Conservation (phyloP, 371 early-diverging fungal genomes). For the Syncephalastrum sp. region DNA sequence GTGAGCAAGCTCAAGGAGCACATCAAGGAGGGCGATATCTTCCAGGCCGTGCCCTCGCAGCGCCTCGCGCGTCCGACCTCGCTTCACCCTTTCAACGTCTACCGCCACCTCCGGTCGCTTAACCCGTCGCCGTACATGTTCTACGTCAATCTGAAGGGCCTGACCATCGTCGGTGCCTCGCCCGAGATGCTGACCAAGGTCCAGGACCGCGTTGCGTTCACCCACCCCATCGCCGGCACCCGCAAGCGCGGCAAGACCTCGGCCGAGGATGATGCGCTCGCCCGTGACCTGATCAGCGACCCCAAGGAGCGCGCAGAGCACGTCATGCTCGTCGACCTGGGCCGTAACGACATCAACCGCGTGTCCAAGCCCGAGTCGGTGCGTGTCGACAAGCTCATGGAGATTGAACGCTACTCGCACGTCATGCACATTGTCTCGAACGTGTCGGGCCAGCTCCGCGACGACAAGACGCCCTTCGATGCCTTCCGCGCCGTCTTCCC, state of each 20-base stretch:
- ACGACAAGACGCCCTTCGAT: conserved; percentile 88
- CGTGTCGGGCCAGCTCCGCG: conserved; percentile 85
- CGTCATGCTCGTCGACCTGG: conserved; percentile 98
- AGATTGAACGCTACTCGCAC: conserved; percentile 93
- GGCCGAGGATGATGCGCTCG: conserved; percentile 84
- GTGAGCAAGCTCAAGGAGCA: conserved; percentile 86
- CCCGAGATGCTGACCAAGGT: conserved; percentile 97
- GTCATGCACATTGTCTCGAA: conserved; percentile 98
- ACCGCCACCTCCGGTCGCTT: conserved; percentile 89
- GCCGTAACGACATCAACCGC: conserved; percentile 96
- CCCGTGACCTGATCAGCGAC: conserved; percentile 80
- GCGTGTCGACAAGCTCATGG: conserved; percentile 93
- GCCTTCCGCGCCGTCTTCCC: conserved; percentile 97
- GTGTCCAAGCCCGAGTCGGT: conserved; percentile 91
- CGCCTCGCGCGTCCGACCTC: conserved; percentile 82
- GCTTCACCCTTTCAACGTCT: conserved; percentile 96
- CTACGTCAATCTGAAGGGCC: conserved; percentile 88
- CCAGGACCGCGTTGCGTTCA: conserved; percentile 77
- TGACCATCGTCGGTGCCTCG: conserved; percentile 96
- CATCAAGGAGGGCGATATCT: conserved; percentile 93
- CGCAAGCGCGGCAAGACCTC: conserved; percentile 82
- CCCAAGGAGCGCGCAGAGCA: conserved; percentile 95
- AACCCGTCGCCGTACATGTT: conserved; percentile 99
- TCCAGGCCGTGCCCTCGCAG: conserved; percentile 96
- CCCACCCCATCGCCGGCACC: conserved; percentile 98